Evolutionary conservation across 2,329 filamentous ascomycete species (phyloP), one percentile per base, ranked within the genome.

Genomic region (Neurospora crassa): DNA sequence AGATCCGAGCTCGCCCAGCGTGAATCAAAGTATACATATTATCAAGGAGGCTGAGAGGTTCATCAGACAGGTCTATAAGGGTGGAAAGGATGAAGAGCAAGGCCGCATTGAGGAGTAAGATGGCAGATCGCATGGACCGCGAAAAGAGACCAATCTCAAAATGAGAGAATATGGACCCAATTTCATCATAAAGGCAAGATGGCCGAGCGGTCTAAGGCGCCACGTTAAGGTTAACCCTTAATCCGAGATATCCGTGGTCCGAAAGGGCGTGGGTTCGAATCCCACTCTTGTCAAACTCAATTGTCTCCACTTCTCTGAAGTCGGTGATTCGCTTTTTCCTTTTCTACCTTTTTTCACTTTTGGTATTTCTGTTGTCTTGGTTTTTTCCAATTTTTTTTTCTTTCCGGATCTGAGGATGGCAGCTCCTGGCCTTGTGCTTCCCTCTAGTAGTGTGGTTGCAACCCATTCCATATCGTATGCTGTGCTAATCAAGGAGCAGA

Each of bases 1-100:
- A 0, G 79, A 81, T 0, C 77, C 79, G 0, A 78, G 77, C 7
- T 84, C 83, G 0, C 84, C 84, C 0, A 85, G 83, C 71, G 81
- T 86, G 0, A 78, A 84, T 42, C 82, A 85, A 70, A 84, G 83
- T 45, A 76, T 85, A 20, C 78, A 81, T 20, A 79, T 86, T 11
- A 85, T 86, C 18, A 78, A 79, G 0, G 82, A 84, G 69, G 81
- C 82, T 0, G 81, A 83, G 69, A 77, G 76, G 3, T 83, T 83
- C 20, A 84, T 84, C 7, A 78, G 79, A 43, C 76, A 82, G 67
- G 78, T 78, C 1, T 81, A 63, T 5, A 81, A 40, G 69, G 72
- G 20, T 20, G 29, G 7, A 0, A 20, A 20, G 37, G 24, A 14
- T 18, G 7, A 63, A 63, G 53, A 3, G 7, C 24, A 34, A 43